A percentile compares a stretch with the other conserved stretches of the same genome.
phyloP scores from a whole-genome alignment of 768 basidiomycete species.

The Lactifluus volemus region DNA sequence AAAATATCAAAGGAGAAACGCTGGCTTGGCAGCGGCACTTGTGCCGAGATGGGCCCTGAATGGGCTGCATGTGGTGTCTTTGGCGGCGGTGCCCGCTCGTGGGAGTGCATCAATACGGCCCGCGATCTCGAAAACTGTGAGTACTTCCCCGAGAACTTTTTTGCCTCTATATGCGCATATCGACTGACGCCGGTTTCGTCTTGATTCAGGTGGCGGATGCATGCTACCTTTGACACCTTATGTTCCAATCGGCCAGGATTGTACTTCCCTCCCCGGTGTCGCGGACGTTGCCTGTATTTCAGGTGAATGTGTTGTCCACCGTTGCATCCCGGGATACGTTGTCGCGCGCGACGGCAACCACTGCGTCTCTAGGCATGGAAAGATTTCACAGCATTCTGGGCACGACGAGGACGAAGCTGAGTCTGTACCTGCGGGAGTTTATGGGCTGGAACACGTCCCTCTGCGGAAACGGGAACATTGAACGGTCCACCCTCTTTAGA shows the following conservation, averaged over 20 bases:
- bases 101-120: conserved; percentile 42
- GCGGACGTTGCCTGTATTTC: conserved; percentile 39
- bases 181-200: no score
- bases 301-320: conserved; percentile 37
- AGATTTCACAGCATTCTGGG: background rate
- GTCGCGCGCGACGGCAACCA: conserved; percentile 17
- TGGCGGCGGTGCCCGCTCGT: conserved; percentile 31
- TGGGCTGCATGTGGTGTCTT: conserved; percentile 37
- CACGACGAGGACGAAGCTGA: background rate
- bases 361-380: conserved; percentile 11
- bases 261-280: conserved; percentile 39
- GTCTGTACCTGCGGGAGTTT: conserved; percentile 11
- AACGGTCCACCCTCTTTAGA: background rate
- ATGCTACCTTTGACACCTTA: conserved; percentile 26
- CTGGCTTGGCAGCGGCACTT: conserved; percentile 27
- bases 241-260: conserved; percentile 35
- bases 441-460: conserved; percentile 23
- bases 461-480: background rate
- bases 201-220: conserved; percentile 39
- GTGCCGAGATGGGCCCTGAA: conserved; percentile 21
- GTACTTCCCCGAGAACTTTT: conserved; percentile 24
- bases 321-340: conserved; percentile 37
- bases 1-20: conserved; percentile 20
- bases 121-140: conserved; percentile 45
- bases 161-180: no score